Percentiles rank a stretch among this genome's conserved stretches.
phyloP scores from a whole-genome alignment of 352 stramenopile genomes.

The Saprolegnia parasitica region DNA sequence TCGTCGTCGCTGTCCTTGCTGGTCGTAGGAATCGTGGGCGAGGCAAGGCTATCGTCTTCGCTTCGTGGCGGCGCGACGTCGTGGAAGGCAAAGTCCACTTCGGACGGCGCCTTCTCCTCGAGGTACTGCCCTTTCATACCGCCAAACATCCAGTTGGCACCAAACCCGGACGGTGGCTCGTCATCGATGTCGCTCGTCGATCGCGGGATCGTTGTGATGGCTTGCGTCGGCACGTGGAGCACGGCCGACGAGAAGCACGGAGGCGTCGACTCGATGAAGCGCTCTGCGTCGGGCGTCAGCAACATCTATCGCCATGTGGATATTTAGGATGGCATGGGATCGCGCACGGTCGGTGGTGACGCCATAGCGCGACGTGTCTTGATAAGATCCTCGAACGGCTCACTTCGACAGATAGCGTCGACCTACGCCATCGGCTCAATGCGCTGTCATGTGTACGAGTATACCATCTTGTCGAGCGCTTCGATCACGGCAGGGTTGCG shows the following conservation, averaged over 20 bases:
- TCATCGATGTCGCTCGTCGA: slow-evolving; percentile 26
- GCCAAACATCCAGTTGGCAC: slow-evolving; percentile 77
- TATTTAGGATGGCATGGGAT: neutral
- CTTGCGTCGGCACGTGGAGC: slow-evolving; percentile 60
- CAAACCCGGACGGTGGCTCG: slow-evolving; percentile 41
- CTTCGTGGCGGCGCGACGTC: neutral
- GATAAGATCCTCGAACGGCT: neutral
- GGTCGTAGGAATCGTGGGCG: slow-evolving; percentile 35
- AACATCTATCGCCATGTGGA: neutral
- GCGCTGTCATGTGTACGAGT: too few relatives aligned
- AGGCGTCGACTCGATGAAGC: neutral
- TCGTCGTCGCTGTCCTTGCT: slow-evolving; percentile 43
- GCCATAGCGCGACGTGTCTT: neutral
- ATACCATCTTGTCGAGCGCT: slow-evolving; percentile 72
- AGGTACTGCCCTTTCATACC: slow-evolving; percentile 70
- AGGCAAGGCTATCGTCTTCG: slow-evolving; percentile 31
- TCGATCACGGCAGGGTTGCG: slow-evolving; percentile 67
- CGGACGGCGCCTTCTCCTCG: slow-evolving; percentile 36
- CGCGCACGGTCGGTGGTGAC: neutral
- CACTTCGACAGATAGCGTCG: slow-evolving; percentile 7
- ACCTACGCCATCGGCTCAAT: neutral
- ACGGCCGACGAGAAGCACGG: slow-evolving; percentile 54
- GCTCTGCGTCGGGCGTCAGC: neutral
- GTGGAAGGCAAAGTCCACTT: slow-evolving; percentile 13
- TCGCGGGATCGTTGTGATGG: slow-evolving; percentile 72